A percentile compares a stretch with the other conserved stretches of the same genome.
These are phyloP conservation scores for Grosmannia huntii DNA, from an alignment of 2,329 filamentous ascomycete genomes.

Conservation along the genomic window DNA sequence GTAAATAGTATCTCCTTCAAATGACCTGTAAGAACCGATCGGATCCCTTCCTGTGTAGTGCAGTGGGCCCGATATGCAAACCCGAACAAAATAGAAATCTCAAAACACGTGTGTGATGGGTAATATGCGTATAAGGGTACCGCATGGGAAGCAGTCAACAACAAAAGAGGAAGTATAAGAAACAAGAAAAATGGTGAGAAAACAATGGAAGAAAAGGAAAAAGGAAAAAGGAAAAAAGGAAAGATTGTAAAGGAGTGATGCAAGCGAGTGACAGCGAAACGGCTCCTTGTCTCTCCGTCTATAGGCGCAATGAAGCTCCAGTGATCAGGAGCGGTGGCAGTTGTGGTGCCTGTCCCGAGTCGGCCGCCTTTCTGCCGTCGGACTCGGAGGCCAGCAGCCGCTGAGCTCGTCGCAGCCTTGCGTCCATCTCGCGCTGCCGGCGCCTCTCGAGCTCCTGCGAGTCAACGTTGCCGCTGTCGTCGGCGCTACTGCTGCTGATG, in stretches of 20 bases:
- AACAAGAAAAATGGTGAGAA: background rate
- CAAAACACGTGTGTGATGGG: background rate
- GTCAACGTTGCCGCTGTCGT: background rate
- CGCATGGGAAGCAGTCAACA: background rate
- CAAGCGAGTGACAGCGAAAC: background rate
- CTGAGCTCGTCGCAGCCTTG: conserved; percentile 27
- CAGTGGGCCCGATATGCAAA: background rate
- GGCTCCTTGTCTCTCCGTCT: background rate
- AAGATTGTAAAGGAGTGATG: background rate
- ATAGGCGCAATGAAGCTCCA: background rate
- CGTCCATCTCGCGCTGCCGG: conserved; percentile 23
- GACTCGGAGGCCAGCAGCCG: conserved; percentile 18
- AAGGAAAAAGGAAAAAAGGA: background rate
- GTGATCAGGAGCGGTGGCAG: background rate
- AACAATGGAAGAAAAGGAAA: background rate
- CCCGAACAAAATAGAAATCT: background rate
- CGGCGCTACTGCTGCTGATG: background rate
- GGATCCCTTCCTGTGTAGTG: background rate
- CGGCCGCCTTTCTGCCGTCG: background rate
- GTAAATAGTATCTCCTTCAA: background rate
- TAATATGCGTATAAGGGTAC: background rate
- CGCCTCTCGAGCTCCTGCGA: conserved; percentile 7
- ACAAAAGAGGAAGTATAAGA: background rate
- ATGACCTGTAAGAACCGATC: background rate
- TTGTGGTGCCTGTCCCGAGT: background rate